These are phyloP conservation scores for Aspergillus amoenus DNA, from an alignment of 2,329 filamentous ascomycete genomes.

Conservation along the genomic window DNA sequence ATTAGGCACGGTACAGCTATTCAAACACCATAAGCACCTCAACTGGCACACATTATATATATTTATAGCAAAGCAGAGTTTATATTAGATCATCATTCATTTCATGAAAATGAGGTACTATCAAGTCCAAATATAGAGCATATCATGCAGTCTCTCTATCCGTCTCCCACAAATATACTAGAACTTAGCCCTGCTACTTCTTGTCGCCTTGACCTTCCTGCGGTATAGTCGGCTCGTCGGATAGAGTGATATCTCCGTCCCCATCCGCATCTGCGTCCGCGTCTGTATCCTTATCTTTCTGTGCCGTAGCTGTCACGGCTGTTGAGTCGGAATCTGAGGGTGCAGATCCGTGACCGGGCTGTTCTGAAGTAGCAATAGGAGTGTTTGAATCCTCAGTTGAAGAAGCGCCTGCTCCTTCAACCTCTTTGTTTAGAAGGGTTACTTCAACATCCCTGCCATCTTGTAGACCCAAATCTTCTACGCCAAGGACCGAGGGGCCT, in stretches of 20 bases:
- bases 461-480: conserved; percentile 82
- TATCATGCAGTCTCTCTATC: background rate
- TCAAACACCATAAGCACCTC: too few relatives aligned
- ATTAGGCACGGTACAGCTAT: too few relatives aligned
- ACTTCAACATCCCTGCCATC: conserved; percentile 48
- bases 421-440: conserved; percentile 28
- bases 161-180: background rate
- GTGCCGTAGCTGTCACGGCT: background rate
- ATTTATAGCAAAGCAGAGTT: conserved; percentile 5
- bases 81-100: conserved; percentile 19
- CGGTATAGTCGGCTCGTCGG: conserved; percentile 24
- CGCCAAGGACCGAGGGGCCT: conserved; percentile 80
- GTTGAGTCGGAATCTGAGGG: conserved; percentile 10
- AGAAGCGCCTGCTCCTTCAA: conserved; percentile 7
- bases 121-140: conserved; percentile 4
- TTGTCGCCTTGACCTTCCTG: conserved; percentile 6
- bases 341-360: conserved; percentile 1
- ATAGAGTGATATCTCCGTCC: conserved; percentile 41
- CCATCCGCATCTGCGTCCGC: conserved; percentile 22
- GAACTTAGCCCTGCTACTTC: background rate
- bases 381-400: background rate
- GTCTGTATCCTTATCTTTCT: conserved; percentile 11
- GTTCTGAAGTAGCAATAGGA: background rate
- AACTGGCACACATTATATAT: background rate
- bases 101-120: conserved; percentile 2